Base-by-base conservation (phyloP, 306 rosid species). In the Quillaja saponaria region DNA sequence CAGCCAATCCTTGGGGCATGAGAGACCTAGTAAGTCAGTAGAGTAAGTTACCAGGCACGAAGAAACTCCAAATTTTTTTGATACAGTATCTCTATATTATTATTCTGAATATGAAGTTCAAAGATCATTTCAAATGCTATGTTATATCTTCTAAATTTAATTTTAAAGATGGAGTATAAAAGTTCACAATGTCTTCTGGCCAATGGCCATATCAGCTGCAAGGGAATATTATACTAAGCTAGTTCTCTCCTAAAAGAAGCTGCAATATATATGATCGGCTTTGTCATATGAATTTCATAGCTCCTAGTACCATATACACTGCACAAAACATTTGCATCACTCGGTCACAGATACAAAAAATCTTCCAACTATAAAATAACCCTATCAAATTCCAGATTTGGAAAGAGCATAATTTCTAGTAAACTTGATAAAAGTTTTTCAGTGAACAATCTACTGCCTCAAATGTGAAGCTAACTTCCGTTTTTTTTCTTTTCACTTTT, bases 1-100 rank as follows among this genome's bases (percentile, higher is more conserved):
- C 96, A 3, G 97, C 99, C 82, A 94, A 71, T 16, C 76, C 74
- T 58, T 79, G 82, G 42, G 87, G 83, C 21, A 73, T 71, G 44
- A 94, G 90, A 55, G 97, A 85, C 90, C 99, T 89, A 80, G 63
- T 42, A 56, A 44, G 70, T n/a, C 55, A 39, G 69, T 25, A 45
- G 34, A 78, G 61, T 68, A 75, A 65, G 57, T 73, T 42, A 58
- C 49, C 35, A 56, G 34, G 55, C 28, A 11, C 17, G 66, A 74
- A 25, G 25, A 44, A 1, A 41, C 61, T 66, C n/a, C 31, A 41
- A 50, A 21, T 7, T 18, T 10, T 14, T 48, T 25, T 58, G 19
- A 41, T 12, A 11, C 21, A 34, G 52, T 57, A 17, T 63, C 61
- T 10, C 15, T 37, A 45, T 71, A 20, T 49, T 11, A n/a, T 20